Evolutionary conservation across 148 eudicot species (phyloP).

Genomic region (Tetragonia tetragonoides): DNA sequence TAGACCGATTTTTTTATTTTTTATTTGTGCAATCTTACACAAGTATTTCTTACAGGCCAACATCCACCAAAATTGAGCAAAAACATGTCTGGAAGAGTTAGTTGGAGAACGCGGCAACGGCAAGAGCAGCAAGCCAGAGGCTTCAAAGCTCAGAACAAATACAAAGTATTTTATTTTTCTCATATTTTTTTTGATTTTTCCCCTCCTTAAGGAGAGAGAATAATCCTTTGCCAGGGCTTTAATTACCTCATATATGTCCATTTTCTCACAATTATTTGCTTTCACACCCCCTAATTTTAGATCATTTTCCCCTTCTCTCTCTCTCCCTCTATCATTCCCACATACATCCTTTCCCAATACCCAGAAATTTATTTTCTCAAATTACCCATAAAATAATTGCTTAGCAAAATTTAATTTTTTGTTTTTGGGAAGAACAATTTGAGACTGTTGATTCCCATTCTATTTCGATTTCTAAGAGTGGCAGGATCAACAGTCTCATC

Average conservation of each 20-base stretch:
- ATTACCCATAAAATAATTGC: background rate
- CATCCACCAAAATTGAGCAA: background rate
- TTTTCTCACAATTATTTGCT: constrained; percentile 4
- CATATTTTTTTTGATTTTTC: too few relatives aligned
- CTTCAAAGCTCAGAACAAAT: background rate
- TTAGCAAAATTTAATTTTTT: background rate
- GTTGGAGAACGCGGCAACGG: constrained; percentile 14
- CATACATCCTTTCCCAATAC: background rate
- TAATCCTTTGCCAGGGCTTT: background rate
- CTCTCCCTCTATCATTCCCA: background rate
- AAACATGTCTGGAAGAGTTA: constrained; percentile 14
- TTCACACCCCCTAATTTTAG: constrained; percentile 24
- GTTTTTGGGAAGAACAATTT: background rate
- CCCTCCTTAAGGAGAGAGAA: constrained; percentile 1
- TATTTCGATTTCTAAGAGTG: constrained; percentile 1
- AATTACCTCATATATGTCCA: background rate
- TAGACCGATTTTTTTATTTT: too few relatives aligned
- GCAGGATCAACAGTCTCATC: constrained; percentile 23
- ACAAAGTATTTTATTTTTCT: constrained; percentile 12
- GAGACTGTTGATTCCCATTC: constrained; percentile 24
- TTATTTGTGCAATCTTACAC: too few relatives aligned
- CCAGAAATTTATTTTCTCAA: constrained; percentile 6
- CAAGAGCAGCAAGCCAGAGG: constrained; percentile 6
- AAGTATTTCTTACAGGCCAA: too few relatives aligned
- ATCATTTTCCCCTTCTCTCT: background rate